Conservation (phyloP, 2,329 filamentous ascomycete genomes). For the Xylaria sp. region DNA sequence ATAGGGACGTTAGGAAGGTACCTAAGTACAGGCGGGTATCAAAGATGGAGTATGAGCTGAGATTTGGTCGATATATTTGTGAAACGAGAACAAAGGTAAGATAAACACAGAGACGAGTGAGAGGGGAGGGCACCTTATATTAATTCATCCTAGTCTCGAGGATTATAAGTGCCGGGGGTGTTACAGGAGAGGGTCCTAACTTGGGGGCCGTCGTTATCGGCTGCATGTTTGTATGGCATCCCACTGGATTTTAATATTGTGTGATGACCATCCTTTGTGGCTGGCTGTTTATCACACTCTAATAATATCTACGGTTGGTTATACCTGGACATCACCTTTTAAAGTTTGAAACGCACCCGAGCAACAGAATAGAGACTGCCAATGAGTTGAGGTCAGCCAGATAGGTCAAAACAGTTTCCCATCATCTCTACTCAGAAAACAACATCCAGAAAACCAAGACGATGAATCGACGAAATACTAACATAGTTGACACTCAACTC, state of each 20-base stretch:
- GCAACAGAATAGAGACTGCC: too few relatives aligned
- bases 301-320: background rate
- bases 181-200: constrained; percentile 8
- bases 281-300: background rate
- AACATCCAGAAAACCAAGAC: background rate
- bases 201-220: constrained; percentile 10
- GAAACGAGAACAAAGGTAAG: constrained; percentile 5
- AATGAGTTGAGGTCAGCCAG: too few relatives aligned
- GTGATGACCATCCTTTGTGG: background rate
- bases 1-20: background rate
- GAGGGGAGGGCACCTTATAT: constrained; percentile 13
- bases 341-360: too few relatives aligned
- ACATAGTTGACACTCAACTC: background rate
- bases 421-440: too few relatives aligned
- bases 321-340: too few relatives aligned
- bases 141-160: background rate
- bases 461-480: background rate
- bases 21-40: background rate
- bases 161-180: background rate
- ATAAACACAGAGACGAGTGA: background rate
- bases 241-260: background rate
- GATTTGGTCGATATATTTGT: background rate
- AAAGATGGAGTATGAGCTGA: background rate
- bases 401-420: too few relatives aligned
- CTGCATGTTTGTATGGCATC: background rate